These are phyloP conservation scores for Hyparrhenia diplandra DNA, from an alignment of 176 grass and related monocot genomes.

Conservation along the genomic window DNA sequence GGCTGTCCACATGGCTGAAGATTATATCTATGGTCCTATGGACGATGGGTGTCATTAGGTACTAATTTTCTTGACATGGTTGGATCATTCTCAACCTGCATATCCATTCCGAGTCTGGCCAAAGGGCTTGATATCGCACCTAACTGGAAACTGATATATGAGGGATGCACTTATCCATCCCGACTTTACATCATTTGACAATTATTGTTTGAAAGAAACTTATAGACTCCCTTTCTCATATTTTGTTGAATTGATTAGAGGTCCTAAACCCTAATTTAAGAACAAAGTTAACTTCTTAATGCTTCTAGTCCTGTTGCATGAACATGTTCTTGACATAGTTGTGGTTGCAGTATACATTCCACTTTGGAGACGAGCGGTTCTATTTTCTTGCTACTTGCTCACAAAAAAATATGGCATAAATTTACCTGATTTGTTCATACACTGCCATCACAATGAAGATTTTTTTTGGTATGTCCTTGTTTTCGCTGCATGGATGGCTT, in stretches of 20 bases:
- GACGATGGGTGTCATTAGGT: too few species aligned
- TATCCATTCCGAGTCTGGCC: conserved; percentile 16
- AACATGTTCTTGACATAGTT: background rate
- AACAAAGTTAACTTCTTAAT: conserved; percentile 46
- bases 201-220: conserved; percentile 8
- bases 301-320: conserved; percentile 8
- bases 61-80: background rate
- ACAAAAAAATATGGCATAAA: background rate
- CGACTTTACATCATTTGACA: background rate
- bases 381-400: background rate
- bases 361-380: background rate
- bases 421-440: conserved; percentile 12
- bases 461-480: conserved; percentile 1
- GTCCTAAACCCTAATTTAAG: conserved; percentile 59
- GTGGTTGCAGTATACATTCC: background rate
- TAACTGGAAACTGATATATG: background rate
- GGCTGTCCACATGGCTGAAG: conserved; percentile 80
- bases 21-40: conserved; percentile 97
- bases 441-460: background rate
- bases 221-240: conserved; percentile 27
- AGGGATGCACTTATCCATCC: background rate
- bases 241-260: conserved; percentile 84
- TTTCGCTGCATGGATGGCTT: conserved; percentile 5
- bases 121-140: conserved; percentile 7
- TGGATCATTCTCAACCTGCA: conserved; percentile 9